phyloP scores from a whole-genome alignment of 106 monocot species.

The Platanthera zijinensis region DNA sequence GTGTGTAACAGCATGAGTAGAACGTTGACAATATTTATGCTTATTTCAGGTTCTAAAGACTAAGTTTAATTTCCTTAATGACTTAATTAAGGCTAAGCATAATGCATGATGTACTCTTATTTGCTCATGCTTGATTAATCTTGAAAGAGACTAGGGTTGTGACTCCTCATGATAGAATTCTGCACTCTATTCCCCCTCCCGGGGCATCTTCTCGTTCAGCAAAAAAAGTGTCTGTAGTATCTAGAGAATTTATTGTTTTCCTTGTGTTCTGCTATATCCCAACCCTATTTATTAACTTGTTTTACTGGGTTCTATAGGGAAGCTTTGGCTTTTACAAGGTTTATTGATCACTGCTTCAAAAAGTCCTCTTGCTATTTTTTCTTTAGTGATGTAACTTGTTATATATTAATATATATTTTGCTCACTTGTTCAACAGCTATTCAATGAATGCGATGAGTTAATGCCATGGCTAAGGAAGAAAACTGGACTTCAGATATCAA shows the following conservation, averaged over 20 bases:
- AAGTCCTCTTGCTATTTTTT: neutral
- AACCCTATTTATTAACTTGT: neutral
- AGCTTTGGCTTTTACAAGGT: neutral
- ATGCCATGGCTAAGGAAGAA: constrained; percentile 69
- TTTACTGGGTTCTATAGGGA: neutral
- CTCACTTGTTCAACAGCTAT: neutral
- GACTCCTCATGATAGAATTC: no score
- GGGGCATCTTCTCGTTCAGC: no score
- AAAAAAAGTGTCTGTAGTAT: neutral
- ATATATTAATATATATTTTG: neutral
- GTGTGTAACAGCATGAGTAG: no score
- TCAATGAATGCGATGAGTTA: constrained; percentile 34
- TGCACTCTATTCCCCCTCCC: no score
- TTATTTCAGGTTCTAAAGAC: no score
- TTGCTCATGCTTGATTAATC: no score
- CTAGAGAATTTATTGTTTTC: neutral
- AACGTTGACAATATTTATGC: no score
- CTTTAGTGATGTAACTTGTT: neutral
- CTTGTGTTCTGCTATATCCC: neutral
- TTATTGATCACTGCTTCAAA: neutral
- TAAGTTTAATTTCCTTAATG: no score
- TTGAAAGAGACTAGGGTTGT: no score
- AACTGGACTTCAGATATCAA: constrained; percentile 55
- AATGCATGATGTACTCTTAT: no score
- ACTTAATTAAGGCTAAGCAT: no score